These are phyloP conservation scores for Botrytis paeoniae DNA, from an alignment of 2,329 filamentous ascomycete genomes.

Conservation along the genomic window DNA sequence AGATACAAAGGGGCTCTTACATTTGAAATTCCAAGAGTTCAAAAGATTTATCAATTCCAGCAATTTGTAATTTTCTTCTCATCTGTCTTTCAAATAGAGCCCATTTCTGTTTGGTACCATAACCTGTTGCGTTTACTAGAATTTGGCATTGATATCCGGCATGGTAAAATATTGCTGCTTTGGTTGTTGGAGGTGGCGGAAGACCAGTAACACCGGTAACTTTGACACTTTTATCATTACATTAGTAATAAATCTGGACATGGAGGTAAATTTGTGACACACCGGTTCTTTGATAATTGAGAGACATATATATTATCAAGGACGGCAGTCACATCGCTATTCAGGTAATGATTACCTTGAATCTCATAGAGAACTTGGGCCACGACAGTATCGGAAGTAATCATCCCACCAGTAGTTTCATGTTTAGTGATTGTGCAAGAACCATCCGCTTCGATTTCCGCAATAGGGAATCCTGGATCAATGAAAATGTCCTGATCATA, in stretches of 20 bases:
- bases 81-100: not conserved
- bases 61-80: not conserved
- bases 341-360: not conserved
- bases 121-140: not conserved
- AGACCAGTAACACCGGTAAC: not conserved
- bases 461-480: not conserved
- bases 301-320: not conserved
- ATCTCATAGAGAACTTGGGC: not conserved
- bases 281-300: not conserved
- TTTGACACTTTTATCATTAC: not conserved
- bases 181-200: not conserved
- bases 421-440: not conserved
- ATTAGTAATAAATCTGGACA: not conserved
- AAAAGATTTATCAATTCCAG: not conserved
- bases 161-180: not conserved
- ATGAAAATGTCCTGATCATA: not conserved
- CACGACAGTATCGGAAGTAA: not conserved
- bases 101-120: not conserved
- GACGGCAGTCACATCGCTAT: not conserved
- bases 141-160: not conserved
- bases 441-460: not conserved
- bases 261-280: not conserved
- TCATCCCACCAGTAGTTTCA: not conserved
- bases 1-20: not conserved
- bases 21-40: not conserved